Evolutionary conservation across 768 basidiomycete genomes (phyloP), one percentile per base, ranked within the genome.

Genomic region (Suillus placidus): DNA sequence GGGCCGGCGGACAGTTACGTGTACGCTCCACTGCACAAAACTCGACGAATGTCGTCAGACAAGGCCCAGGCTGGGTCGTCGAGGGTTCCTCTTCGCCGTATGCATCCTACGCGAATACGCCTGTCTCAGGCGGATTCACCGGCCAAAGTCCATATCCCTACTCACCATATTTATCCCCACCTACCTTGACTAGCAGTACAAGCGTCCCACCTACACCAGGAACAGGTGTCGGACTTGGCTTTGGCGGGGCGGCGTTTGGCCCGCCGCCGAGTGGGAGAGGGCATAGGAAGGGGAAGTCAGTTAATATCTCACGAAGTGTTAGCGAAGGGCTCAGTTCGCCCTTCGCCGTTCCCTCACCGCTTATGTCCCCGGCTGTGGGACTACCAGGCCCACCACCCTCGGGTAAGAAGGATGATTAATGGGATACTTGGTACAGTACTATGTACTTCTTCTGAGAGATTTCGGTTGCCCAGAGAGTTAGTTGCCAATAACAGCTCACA

Each of bases 1-100:
- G 91, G 88, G 83, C 81, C 3, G 90, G 92, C 12, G 79, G 81
- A 4, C 82, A 88, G 61, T 79, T 94, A 1, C 86, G 89, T 38
- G 71, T 90, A 6, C 84, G 92, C 3, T 73, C 82, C 13, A 77
- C 71, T 58, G 67, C 65, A 16, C 66, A 32, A 30, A 32, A 38
- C 7, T 34, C 63, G 6, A 80, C 79, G 0, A 78, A 82, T 5
- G 81, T 89, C 68, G 73, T 87, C 3, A 81, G 85, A 13, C 88
- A 88, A 66, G 88, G 88, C 14, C 77, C 69, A 35, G 85, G 86
- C 4, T 90, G 88, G 87, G 82, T 82, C 47, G 80, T 86, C 60
- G 89, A 90, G 45, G 84, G 85, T 47, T 38, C 55, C 3, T 65
- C 69, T 0, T 77, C 77, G n/a, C 81, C 82, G 2, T 75, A 83